Conservation (phyloP, 805 yeast genomes). For the Hanseniaspora singularis region DNA sequence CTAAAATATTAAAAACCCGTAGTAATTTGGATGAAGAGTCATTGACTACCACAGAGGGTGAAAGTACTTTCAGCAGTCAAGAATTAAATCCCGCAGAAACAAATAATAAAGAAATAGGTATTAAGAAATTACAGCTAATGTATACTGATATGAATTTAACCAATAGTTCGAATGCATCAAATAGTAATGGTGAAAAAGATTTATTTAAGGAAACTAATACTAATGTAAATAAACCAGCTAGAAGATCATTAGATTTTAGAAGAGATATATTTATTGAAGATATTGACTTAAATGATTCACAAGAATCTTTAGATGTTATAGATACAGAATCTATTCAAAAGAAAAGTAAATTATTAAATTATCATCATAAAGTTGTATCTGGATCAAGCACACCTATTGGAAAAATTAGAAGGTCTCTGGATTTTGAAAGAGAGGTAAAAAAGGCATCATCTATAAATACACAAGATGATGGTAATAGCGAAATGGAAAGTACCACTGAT, state of each 20-base stretch:
- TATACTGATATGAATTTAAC: no score
- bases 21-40: no score
- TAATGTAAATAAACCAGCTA: no score
- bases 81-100: no score
- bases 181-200: no score
- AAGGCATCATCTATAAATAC: not conserved
- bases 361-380: not conserved
- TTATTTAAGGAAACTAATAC: no score
- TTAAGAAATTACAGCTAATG: no score
- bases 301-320: not conserved
- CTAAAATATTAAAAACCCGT: no score
- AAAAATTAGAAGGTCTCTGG: conserved; percentile 14
- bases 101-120: no score
- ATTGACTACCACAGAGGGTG: not conserved
- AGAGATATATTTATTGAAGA: conserved; percentile 56
- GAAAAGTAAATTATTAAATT: not conserved
- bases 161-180: no score
- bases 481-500: not conserved
- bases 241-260: conserved; percentile 44
- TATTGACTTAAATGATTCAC: conserved; percentile 30
- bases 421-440: conserved; percentile 13
- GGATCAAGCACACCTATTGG: not conserved
- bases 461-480: not conserved
- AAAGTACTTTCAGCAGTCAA: no score
- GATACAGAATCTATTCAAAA: not conserved